Conservation (phyloP, 192 early-diverging fungal genomes). For the Coemansia umbellata region DNA sequence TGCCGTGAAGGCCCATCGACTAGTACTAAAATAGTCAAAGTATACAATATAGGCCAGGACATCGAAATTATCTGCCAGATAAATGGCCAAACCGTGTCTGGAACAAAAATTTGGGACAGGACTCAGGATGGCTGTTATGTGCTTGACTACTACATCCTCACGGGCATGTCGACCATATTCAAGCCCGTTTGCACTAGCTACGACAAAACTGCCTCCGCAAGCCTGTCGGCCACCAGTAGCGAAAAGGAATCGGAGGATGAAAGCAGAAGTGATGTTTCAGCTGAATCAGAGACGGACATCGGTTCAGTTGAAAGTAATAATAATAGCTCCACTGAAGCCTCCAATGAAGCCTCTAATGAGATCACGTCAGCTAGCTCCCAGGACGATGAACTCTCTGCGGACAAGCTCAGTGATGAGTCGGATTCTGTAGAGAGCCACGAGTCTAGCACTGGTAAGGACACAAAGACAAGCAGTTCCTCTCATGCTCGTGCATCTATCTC, state of each 20-base stretch:
- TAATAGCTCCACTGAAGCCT: not conserved
- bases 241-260: not conserved
- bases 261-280: too few relatives aligned
- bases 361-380: not conserved
- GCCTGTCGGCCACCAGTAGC: not conserved
- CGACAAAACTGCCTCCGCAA: not conserved
- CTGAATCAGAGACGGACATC: too few relatives aligned
- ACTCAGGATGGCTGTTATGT: conserved; percentile 50
- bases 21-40: conserved; percentile 19
- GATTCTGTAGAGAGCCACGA: not conserved
- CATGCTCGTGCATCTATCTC: not conserved
- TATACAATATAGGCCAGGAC: conserved; percentile 34
- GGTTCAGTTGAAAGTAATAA: not conserved
- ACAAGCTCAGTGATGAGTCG: too few relatives aligned
- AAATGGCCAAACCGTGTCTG: conserved; percentile 20
- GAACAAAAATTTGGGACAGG: conserved; percentile 38
- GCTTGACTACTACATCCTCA: conserved; percentile 44
- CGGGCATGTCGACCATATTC: conserved; percentile 19
- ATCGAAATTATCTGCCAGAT: conserved; percentile 44
- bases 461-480: not conserved
- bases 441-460: not conserved
- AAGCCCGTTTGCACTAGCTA: conserved; percentile 9
- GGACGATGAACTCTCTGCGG: too few relatives aligned
- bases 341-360: not conserved
- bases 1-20: conserved; percentile 39